Evolutionary conservation across 2,329 filamentous ascomycete species (phyloP), one percentile per base, ranked within the genome.

Genomic region (Aspergillus sp.): DNA sequence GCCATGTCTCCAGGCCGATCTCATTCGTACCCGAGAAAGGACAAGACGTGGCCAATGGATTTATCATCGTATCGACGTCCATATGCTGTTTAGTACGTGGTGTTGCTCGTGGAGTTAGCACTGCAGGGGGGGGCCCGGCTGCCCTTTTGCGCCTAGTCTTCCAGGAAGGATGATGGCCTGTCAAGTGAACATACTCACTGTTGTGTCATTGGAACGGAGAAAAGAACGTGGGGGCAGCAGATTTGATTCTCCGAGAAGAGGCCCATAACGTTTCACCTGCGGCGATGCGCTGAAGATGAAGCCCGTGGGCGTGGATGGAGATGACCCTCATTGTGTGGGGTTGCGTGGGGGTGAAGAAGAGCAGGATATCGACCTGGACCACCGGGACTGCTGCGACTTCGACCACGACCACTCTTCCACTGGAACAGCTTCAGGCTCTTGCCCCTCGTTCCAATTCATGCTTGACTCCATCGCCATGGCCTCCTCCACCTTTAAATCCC

Each of bases 261-360:
- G 26, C 26, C 43, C 24, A 9, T 43, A 43, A 34, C n/a, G 26
- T 48, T 49, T 49, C 38, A 20, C 32, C 17, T 11, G 9, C 24
- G 15, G 26, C 38, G 24, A 51, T 5, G 24, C 20, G 11, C 32
- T 20, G 38, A 51, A 44, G 36, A 38, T n/a, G 17, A 15, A 18
- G 32, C 12, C 20, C 17, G 45, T 18, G 30, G 18, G 32, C 47
- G 12, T 47, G 24, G 26, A 44, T 24, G 42, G 42, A 49, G 34
- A 39, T 26, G 17, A 51, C 48, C 57, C 57, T 51, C 54, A 30
- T 54, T 56, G 41, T 55, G 57, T 60, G 57, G 57, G 57, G 54
- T 57, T 48, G 45, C 57, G 57, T 60, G 57, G 57, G 57, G 57
- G 57, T 59, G 39, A 41, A 11, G 39, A 41, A 11, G 50, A 45